Base-by-base conservation (phyloP, 2,329 filamentous ascomycete species). In the Diaporthe vaccinii region DNA sequence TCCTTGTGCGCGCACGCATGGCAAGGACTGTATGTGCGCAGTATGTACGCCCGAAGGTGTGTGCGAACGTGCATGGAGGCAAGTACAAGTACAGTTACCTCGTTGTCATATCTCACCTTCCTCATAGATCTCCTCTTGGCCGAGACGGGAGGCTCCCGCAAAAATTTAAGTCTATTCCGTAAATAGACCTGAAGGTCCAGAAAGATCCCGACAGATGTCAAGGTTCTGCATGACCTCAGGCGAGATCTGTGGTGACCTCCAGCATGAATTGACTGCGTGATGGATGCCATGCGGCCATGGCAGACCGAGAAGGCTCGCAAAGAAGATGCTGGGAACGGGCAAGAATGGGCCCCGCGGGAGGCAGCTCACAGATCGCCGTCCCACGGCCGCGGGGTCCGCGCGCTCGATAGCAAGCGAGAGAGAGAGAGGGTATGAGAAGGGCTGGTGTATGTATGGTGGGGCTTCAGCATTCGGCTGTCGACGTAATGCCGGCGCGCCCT, bases 81-180 rank as follows among this genome's bases (percentile, higher is more conserved):
- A 67, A 51, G 61, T 67, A 67, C 61, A 55, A 20, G 65, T 69
- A 69, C 41, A 69, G 34, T 69, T 39, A 69, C 65, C 25, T 69
- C 6, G 65, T 15, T 31, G 46, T 39, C 46, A 55, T 28, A 55
- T 55, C 65, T 69, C 65, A 69, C 65, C 34, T 55, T 55, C 49
- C 65, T 69, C 31, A 69, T 55, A 53, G 65, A 69, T 69, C 46
- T 55, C 49, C 46, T 17, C 49, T 41, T 55, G 65, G 65, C 65
- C 65, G 65, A 55, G 65, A 69, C 65, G 65, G 65, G 65, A 69
- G 65, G 34, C 65, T 69, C 65, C 65, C 65, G 65, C 49, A 39
- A 69, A 53, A 69, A 69, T 69, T 39, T 69, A 69, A 69, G 65
- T 53, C 65, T 69, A 69, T 69, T 69, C 65, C 17, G 49, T 69